Conservation (phyloP, 2,329 filamentous ascomycete genomes). For the Scedosporium dehoogii region DNA sequence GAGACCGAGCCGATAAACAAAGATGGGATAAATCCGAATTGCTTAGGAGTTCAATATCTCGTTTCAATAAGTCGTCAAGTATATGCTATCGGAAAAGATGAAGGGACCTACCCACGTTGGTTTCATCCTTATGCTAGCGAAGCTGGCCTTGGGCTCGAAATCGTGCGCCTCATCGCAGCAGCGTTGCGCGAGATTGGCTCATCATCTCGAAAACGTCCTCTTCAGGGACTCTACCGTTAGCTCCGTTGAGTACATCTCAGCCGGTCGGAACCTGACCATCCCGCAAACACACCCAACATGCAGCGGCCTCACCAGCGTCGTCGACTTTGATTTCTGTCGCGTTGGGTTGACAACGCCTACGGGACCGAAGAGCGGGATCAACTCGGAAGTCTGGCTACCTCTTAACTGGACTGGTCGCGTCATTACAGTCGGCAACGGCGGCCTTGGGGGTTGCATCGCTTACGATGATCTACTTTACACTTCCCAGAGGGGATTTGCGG, state of each 20-base stretch:
- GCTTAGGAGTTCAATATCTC: too few relatives aligned
- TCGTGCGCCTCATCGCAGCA: neutral
- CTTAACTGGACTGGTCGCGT: neutral
- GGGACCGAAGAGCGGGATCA: neutral
- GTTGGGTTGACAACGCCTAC: neutral
- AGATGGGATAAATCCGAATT: too few relatives aligned
- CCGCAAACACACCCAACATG: neutral
- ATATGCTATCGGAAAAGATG: too few relatives aligned
- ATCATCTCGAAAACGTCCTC: neutral
- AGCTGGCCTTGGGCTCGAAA: neutral
- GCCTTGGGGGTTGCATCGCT: slow-evolving; percentile 21
- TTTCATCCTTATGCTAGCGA: neutral
- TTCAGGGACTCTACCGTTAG: neutral
- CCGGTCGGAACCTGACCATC: neutral
- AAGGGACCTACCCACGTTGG: too few relatives aligned
- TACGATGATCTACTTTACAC: slow-evolving; percentile 15
- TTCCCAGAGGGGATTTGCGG: slow-evolving; percentile 27
- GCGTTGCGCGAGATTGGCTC: neutral
- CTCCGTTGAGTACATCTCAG: neutral
- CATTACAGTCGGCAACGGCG: neutral
- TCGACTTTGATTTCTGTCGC: neutral
- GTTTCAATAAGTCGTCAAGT: too few relatives aligned
- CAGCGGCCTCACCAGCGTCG: neutral
- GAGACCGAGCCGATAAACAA: too few relatives aligned
- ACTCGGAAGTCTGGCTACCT: neutral